These are phyloP conservation scores for Orychophragmus violaceus DNA, from an alignment of 345 rosid genomes.

Conservation along the genomic window DNA sequence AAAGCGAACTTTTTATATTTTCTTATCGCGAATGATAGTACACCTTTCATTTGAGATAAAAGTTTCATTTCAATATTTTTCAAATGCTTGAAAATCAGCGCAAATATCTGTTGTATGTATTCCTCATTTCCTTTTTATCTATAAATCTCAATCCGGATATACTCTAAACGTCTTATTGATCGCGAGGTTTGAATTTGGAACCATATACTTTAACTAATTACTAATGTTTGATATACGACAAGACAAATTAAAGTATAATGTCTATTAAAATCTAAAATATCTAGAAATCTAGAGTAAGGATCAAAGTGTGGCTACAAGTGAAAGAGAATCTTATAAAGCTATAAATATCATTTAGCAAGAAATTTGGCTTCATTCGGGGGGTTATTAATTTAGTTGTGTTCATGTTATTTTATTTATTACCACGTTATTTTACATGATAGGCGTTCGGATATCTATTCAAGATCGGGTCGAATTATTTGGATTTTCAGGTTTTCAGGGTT, in stretches of 20 bases:
- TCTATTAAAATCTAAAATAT: neutral
- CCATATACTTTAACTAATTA: neutral
- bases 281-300: neutral
- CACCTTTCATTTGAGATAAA: neutral
- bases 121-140: neutral
- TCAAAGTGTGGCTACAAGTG: neutral
- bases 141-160: neutral
- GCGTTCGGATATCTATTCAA: too few relatives aligned
- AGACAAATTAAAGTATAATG: neutral
- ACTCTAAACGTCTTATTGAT: neutral
- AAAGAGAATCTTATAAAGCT: constrained; percentile 16
- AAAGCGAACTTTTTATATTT: neutral
- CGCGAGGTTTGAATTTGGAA: neutral
- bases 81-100: neutral
- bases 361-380: too few relatives aligned
- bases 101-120: neutral
- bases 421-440: too few relatives aligned
- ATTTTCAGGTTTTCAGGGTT: too few relatives aligned
- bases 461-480: too few relatives aligned
- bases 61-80: neutral
- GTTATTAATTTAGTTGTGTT: neutral
- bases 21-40: neutral
- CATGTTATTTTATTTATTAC: neutral
- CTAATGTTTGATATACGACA: neutral
- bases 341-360: neutral